These are phyloP conservation scores for Verbena officinalis DNA, from an alignment of 257 asterid species.

Conservation along the genomic window DNA sequence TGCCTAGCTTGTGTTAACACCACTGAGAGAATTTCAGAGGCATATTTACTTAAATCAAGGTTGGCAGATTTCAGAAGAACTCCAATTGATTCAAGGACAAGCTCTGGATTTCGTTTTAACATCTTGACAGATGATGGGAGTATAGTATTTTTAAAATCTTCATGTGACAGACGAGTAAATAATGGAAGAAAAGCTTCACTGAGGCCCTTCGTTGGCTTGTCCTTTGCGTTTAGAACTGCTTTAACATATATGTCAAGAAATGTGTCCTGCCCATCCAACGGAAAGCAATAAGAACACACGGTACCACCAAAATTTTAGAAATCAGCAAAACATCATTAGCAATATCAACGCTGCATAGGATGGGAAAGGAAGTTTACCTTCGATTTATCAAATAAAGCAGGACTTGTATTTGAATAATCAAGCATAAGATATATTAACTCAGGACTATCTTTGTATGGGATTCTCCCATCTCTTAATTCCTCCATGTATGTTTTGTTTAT, in stretches of 20 bases:
- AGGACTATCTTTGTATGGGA: slow-evolving; percentile 73
- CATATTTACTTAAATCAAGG: slow-evolving; percentile 92
- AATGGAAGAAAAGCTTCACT: slow-evolving; percentile 84
- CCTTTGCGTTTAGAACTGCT: slow-evolving; percentile 82
- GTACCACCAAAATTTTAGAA: slow-evolving; percentile 19
- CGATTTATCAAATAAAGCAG: slow-evolving; percentile 58
- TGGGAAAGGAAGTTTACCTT: slow-evolving; percentile 52
- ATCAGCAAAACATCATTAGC: slow-evolving; percentile 6
- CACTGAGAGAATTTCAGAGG: slow-evolving; percentile 73
- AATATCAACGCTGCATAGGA: slow-evolving; percentile 9
- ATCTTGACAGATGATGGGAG: slow-evolving; percentile 84
- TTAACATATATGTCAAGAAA: slow-evolving; percentile 82
- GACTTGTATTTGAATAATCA: slow-evolving; percentile 57
- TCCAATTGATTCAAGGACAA: slow-evolving; percentile 86
- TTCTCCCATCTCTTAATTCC: slow-evolving; percentile 73
- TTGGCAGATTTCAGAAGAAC: slow-evolving; percentile 65
- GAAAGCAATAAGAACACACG: slow-evolving; percentile 33
- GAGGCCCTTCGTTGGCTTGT: slow-evolving; percentile 74
- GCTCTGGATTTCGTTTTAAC: slow-evolving; percentile 99
- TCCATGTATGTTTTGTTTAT: slow-evolving; percentile 67
- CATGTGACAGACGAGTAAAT: slow-evolving; percentile 73
- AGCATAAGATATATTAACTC: slow-evolving; percentile 66
- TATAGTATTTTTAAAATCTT: slow-evolving; percentile 69
- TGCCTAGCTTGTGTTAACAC: slow-evolving; percentile 85
- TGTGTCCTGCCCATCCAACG: slow-evolving; percentile 55